Conservation (phyloP, 441 rosid species). For the Oxalis stricta region DNA sequence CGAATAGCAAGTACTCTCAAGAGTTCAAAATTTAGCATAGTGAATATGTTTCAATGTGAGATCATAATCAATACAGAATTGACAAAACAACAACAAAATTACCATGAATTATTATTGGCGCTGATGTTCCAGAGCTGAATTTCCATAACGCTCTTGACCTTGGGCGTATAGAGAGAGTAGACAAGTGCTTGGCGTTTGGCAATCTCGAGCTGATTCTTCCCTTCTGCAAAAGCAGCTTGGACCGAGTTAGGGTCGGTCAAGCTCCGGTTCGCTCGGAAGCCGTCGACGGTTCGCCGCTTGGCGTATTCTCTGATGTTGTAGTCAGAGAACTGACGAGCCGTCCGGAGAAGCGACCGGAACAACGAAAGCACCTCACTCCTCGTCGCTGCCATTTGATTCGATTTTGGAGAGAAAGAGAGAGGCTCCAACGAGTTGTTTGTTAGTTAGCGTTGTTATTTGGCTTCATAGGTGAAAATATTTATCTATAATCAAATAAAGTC, state of each 20-base stretch:
- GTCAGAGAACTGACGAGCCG: slow-evolving; percentile 52
- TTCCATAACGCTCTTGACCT: slow-evolving; percentile 68
- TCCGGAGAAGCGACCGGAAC: slow-evolving; percentile 60
- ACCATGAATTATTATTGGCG: too few relatives aligned
- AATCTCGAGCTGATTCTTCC: slow-evolving; percentile 44
- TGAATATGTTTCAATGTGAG: too few relatives aligned
- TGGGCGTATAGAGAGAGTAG: slow-evolving; percentile 57
- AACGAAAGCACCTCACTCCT: slow-evolving; percentile 33
- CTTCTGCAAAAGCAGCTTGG: slow-evolving; percentile 38
- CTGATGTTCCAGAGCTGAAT: neutral
- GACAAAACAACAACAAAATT: too few relatives aligned
- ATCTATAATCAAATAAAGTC: too few relatives aligned
- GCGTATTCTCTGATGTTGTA: slow-evolving; percentile 76
- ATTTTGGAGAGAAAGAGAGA: too few relatives aligned
- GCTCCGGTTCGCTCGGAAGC: slow-evolving; percentile 33
- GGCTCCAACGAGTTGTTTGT: too few relatives aligned
- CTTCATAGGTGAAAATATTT: too few relatives aligned
- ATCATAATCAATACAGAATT: too few relatives aligned
- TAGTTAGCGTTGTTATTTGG: too few relatives aligned
- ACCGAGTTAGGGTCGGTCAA: slow-evolving; percentile 34
- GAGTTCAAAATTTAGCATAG: too few relatives aligned
- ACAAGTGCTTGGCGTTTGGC: slow-evolving; percentile 45
- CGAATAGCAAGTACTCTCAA: too few relatives aligned
- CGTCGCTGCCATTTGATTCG: slow-evolving; percentile 7
- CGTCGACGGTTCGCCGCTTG: slow-evolving; percentile 55